Evolutionary conservation across 345 rosid genomes (phyloP), one percentile per base, ranked within the genome.

Genomic region (Combretum micranthum): DNA sequence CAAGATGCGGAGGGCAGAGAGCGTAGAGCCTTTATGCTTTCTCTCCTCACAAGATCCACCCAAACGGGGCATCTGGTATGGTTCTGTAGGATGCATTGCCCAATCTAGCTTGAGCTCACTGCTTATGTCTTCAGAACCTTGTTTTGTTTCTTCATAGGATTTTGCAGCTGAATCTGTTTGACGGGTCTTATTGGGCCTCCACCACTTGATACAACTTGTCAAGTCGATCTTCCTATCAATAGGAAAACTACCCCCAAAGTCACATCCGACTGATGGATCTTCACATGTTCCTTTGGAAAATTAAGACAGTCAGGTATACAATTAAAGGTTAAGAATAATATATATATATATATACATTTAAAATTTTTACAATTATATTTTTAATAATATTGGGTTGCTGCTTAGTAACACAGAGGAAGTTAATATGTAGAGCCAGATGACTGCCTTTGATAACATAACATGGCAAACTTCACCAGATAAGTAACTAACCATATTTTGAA

Each of bases 121-220:
- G 37, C 81, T 75, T 15, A 80, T 54, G 64, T 85, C 97, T 64
- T 93, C 95, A 2, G 72, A 71, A 50, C 73, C 75, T 55, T 68
- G 79, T 63, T 72, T 93, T 52, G 71, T 58, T 61, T 85, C 90
- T 37, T 83, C 96, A 15, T 78, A 78, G 55, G 83, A 79, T 63
- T 82, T 93, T 48, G 83, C 47, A 22, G 77, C 65, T 42, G 88
- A 67, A 53, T 88, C 95, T 37, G 75, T 68, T 59, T 79, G 96
- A 65, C 95, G 87, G 66, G 69, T 62, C 77, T 77, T 89, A 70
- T 76, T 83, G 23, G 77, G 63, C 13, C 91, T 87, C 97, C 99
- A 89, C 99, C 99, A 93, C 68, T 89, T 93, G 62, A 93, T 79
- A 60, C 82, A 75, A 63, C 81, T 73, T 44, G 99, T 85, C 52